Conservation (phyloP, 768 basidiomycete species). For the Termitomyces sp. region DNA sequence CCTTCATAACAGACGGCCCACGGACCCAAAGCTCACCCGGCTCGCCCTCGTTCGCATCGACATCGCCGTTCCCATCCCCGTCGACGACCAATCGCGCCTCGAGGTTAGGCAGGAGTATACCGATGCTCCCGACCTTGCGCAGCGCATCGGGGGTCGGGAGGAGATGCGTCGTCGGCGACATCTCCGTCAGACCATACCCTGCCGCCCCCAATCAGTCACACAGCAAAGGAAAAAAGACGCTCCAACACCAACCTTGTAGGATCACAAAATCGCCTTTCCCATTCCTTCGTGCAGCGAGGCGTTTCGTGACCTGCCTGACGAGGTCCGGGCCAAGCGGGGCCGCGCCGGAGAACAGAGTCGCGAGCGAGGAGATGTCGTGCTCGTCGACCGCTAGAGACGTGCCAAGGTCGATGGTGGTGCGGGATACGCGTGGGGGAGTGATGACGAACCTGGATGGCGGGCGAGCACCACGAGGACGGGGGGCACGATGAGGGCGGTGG, state of each 20-base stretch:
- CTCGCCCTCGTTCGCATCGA: conserved; percentile 47
- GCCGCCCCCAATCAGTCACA: background rate
- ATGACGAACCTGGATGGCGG: conserved; percentile 54
- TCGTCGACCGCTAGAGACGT: conserved; percentile 47
- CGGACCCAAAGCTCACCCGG: conserved; percentile 80
- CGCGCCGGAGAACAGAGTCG: conserved; percentile 63
- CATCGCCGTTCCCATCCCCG: conserved; percentile 20
- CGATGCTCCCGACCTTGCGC: conserved; percentile 62
- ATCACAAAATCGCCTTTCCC: conserved; percentile 36
- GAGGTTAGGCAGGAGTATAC: conserved; percentile 66
- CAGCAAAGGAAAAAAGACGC: too few species aligned
- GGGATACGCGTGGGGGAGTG: too few species aligned
- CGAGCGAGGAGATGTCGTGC: conserved; percentile 59
- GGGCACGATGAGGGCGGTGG: conserved; percentile 60
- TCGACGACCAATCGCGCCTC: conserved; percentile 67
- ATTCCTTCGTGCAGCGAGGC: conserved; percentile 29
- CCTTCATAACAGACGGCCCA: conserved; percentile 80
- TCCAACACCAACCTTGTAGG: conserved; percentile 35
- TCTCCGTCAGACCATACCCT: conserved; percentile 83
- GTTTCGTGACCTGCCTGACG: conserved; percentile 38
- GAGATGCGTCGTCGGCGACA: conserved; percentile 64
- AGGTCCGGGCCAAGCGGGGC: conserved; percentile 73
- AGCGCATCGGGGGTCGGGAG: conserved; percentile 37
- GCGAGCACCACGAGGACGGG: conserved; percentile 77
- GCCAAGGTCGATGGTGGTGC: background rate